These are phyloP conservation scores for Nymphaea thermarum DNA, from an alignment of 164 flowering plant genomes.

Conservation along the genomic window DNA sequence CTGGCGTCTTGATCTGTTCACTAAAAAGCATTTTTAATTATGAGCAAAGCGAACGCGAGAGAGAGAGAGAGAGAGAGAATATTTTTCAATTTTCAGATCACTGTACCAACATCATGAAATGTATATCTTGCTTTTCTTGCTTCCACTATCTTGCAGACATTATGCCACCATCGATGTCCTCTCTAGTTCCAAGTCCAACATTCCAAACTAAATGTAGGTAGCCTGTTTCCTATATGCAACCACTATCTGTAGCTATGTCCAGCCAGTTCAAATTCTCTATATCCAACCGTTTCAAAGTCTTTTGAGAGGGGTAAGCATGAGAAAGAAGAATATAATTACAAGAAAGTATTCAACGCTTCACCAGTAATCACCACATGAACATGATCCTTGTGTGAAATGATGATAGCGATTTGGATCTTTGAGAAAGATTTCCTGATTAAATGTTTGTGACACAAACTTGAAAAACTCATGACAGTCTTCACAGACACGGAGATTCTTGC, in stretches of 20 bases:
- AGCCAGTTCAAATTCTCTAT: neutral
- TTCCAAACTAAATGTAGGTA: too few relatives aligned
- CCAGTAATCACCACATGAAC: constrained; percentile 3
- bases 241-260: neutral
- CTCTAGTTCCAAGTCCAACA: too few relatives aligned
- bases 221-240: neutral
- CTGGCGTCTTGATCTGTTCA: too few relatives aligned
- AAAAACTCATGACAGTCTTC: constrained; percentile 1
- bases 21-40: too few relatives aligned
- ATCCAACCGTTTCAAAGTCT: neutral
- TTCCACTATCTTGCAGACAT: too few relatives aligned
- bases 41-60: too few relatives aligned
- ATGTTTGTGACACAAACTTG: neutral
- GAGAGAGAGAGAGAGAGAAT: too few relatives aligned
- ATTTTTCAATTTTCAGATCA: too few relatives aligned
- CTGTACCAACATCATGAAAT: too few relatives aligned
- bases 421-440: neutral
- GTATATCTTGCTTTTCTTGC: too few relatives aligned
- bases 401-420: constrained; percentile 1
- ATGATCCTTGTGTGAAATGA: neutral
- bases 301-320: too few relatives aligned
- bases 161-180: too few relatives aligned
- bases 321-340: neutral
- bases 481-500: constrained; percentile 1
- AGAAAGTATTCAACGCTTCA: neutral